Conservation (phyloP, 2,329 filamentous ascomycete species). For the Ascochyta koolunga region DNA sequence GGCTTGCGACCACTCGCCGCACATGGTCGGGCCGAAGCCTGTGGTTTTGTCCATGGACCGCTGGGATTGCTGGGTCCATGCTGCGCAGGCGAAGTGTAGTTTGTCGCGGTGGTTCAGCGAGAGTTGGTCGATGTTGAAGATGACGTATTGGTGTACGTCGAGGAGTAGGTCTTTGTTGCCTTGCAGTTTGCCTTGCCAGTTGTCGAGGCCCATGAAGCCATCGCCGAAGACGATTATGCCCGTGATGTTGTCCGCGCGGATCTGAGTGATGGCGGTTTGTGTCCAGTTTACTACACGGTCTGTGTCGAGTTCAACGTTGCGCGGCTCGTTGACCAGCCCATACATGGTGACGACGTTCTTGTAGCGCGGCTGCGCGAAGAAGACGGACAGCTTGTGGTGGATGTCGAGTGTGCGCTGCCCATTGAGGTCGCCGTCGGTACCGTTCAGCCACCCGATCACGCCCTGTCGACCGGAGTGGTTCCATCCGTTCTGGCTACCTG, state of each 20-base stretch:
- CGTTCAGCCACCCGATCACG: conserved; percentile 84
- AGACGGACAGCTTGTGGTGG: conserved; percentile 83
- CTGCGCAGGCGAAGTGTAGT: conserved; percentile 83
- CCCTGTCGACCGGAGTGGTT: conserved; percentile 91
- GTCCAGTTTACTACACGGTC: conserved; percentile 80
- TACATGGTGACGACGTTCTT: conserved; percentile 92
- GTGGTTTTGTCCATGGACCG: conserved; percentile 73
- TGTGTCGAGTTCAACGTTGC: conserved; percentile 72
- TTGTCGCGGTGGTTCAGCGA: conserved; percentile 81
- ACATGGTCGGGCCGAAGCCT: conserved; percentile 91
- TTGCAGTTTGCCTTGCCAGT: conserved; percentile 86
- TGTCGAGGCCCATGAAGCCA: conserved; percentile 87
- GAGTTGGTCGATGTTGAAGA: conserved; percentile 92
- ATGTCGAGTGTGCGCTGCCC: conserved; percentile 82
- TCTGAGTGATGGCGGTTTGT: conserved; percentile 69
- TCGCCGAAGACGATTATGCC: conserved; percentile 85
- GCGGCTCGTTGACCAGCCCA: conserved; percentile 91
- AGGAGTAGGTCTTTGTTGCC: conserved; percentile 75
- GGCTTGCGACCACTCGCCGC: conserved; percentile 96
- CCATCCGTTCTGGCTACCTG: conserved; percentile 96
- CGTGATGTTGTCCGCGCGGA: conserved; percentile 77
- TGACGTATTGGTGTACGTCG: conserved; percentile 98
- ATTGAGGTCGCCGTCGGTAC: conserved; percentile 80
- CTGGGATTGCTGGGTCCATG: conserved; percentile 81
- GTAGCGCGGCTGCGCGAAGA: conserved; percentile 94